Percentiles rank a stretch among this genome's conserved stretches.
Evolutionary conservation across 352 stramenopile genomes (phyloP).

Genomic region (Phytophthora hybrid): DNA sequence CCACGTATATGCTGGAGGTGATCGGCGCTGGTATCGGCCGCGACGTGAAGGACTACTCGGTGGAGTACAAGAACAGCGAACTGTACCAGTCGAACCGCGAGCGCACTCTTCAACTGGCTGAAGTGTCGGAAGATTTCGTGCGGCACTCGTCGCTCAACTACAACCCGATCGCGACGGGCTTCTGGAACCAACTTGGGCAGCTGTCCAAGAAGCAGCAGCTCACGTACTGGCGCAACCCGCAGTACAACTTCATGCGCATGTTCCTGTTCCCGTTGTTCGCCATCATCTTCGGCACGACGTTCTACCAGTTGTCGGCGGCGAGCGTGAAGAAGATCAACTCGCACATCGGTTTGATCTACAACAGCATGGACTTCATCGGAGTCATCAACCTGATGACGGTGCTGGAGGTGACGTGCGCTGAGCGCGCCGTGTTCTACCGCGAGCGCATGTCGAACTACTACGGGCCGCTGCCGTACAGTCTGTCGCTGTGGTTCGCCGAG

Average conservation of each 20-base stretch:
- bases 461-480: no score
- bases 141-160: constrained; percentile 59
- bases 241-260: constrained; percentile 61
- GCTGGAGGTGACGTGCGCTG: constrained; percentile 56
- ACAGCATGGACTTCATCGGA: constrained; percentile 71
- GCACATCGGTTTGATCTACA: constrained; percentile 66
- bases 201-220: constrained; percentile 49
- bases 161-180: constrained; percentile 45
- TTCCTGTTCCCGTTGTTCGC: constrained; percentile 56
- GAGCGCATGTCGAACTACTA: no score
- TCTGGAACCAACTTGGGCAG: constrained; percentile 50
- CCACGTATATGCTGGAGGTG: constrained; percentile 91
- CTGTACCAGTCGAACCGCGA: constrained; percentile 45
- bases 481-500: no score
- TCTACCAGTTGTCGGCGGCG: constrained; percentile 56
- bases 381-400: constrained; percentile 66
- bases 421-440: constrained; percentile 68
- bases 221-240: constrained; percentile 63
- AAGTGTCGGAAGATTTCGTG: constrained; percentile 38
- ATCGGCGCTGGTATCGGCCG: constrained; percentile 77
- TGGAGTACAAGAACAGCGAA: constrained; percentile 56
- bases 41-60: constrained; percentile 66
- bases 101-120: constrained; percentile 23
- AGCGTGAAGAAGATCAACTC: constrained; percentile 56
- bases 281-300: constrained; percentile 62